Conservation (phyloP, 1,284 basidiomycete genomes). For the Fomitiporia mediterranea region DNA sequence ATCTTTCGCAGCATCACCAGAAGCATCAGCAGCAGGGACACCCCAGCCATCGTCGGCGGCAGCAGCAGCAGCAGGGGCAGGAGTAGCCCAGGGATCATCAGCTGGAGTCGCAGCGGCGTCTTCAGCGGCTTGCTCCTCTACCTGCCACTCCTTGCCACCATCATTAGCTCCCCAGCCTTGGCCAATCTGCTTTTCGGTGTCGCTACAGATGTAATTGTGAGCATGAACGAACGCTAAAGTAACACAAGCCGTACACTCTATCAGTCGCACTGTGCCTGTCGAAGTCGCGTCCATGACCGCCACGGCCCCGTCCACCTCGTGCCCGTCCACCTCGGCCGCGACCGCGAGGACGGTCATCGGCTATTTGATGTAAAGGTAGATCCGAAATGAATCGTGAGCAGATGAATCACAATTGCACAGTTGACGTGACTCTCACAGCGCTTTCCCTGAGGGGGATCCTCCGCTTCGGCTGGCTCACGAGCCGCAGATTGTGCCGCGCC, state of each 20-base stretch:
- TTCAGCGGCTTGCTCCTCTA: constrained; percentile 58
- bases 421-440: constrained; percentile 12
- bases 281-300: constrained; percentile 65
- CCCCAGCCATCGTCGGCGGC: constrained; percentile 38
- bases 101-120: constrained; percentile 25
- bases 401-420: background rate
- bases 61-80: constrained; percentile 25
- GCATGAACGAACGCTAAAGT: constrained; percentile 12
- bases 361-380: constrained; percentile 23
- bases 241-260: constrained; percentile 48
- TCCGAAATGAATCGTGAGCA: background rate
- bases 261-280: constrained; percentile 84
- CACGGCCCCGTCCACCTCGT: constrained; percentile 35
- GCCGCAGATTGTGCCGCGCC: constrained; percentile 31
- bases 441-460: constrained; percentile 27
- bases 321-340: constrained; percentile 38
- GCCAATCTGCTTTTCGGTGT: constrained; percentile 88
- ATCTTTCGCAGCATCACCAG: constrained; percentile 34
- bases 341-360: constrained; percentile 42
- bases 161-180: constrained; percentile 92
- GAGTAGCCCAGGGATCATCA: constrained; percentile 25
- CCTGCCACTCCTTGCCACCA: constrained; percentile 70
- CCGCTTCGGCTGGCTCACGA: constrained; percentile 31
- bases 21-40: constrained; percentile 31
- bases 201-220: constrained; percentile 42